These are phyloP conservation scores for Magnusiomyces paraingens DNA, from an alignment of 1,139 yeast genomes.

Conservation along the genomic window DNA sequence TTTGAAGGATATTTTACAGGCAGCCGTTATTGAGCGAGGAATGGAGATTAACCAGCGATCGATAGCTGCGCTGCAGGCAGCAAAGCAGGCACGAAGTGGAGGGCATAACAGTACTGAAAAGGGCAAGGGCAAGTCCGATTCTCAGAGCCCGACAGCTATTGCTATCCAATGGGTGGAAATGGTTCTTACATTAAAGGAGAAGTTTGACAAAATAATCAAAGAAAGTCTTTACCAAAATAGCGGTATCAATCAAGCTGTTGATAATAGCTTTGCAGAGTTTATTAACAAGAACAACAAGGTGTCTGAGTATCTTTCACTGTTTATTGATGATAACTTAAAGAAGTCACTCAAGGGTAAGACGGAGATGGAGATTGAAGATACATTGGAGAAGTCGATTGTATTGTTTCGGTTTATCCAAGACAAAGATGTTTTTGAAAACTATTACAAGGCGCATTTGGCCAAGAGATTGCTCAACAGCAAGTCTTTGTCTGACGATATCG, in stretches of 20 bases:
- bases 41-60: constrained; percentile 31
- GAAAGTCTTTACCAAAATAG: constrained; percentile 46
- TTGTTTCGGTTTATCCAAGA: constrained; percentile 69
- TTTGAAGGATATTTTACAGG: constrained; percentile 45
- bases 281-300: constrained; percentile 54
- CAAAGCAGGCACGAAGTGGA: constrained; percentile 21
- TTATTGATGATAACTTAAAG: constrained; percentile 65
- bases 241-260: constrained; percentile 49
- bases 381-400: constrained; percentile 49
- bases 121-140: neutral
- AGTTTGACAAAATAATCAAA: constrained; percentile 38
- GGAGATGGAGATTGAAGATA: constrained; percentile 48
- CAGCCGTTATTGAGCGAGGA: constrained; percentile 43
- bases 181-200: constrained; percentile 42
- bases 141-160: constrained; percentile 38
- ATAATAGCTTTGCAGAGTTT: constrained; percentile 44
- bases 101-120: neutral
- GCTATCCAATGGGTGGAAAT: constrained; percentile 69
- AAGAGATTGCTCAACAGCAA: constrained; percentile 59
- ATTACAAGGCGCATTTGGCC: constrained; percentile 85
- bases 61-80: constrained; percentile 14
- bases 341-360: constrained; percentile 49
- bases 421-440: constrained; percentile 80
- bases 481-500: constrained; percentile 54
- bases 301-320: constrained; percentile 68